Evolutionary conservation across 2,329 filamentous ascomycete genomes (phyloP).

Genomic region (Fusarium burgessii): DNA sequence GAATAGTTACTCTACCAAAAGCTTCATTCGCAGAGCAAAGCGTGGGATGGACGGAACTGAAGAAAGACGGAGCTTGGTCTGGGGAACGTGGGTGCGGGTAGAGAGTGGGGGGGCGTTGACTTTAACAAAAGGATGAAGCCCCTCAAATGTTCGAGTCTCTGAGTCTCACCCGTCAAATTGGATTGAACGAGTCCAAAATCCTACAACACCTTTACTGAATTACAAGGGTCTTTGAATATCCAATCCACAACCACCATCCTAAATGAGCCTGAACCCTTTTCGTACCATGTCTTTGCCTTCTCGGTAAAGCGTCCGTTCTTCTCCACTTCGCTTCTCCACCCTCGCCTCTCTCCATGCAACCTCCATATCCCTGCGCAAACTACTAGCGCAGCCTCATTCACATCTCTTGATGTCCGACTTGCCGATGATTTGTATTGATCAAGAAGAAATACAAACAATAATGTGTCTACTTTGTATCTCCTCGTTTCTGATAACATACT

Average conservation of each 20-base stretch:
- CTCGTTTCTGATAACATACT: background rate
- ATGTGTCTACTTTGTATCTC: background rate
- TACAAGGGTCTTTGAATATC: constrained; percentile 2
- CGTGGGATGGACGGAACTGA: constrained; percentile 36
- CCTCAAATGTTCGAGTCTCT: constrained; percentile 2
- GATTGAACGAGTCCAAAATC: background rate
- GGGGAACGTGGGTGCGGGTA: constrained; percentile 39
- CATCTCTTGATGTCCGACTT: constrained; percentile 6
- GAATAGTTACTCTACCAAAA: constrained; percentile 9
- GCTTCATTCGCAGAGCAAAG: constrained; percentile 15
- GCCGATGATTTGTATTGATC: constrained; percentile 1
- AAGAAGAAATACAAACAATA: background rate
- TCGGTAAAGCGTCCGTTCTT: constrained; percentile 38
- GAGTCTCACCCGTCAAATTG: constrained; percentile 20
- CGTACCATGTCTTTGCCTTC: constrained; percentile 34
- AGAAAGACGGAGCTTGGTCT: constrained; percentile 23
- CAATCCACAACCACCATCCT: constrained; percentile 24
- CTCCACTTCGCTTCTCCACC: constrained; percentile 37
- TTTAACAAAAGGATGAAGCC: constrained; percentile 32
- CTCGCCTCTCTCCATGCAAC: constrained; percentile 34
- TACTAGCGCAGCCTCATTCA: constrained; percentile 44
- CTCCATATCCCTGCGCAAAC: constrained; percentile 33
- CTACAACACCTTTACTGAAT: background rate
- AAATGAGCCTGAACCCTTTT: constrained; percentile 38
- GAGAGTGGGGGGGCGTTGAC: constrained; percentile 38